Conservation (phyloP, 2,329 filamentous ascomycete genomes). For the Lojkania enalia region DNA sequence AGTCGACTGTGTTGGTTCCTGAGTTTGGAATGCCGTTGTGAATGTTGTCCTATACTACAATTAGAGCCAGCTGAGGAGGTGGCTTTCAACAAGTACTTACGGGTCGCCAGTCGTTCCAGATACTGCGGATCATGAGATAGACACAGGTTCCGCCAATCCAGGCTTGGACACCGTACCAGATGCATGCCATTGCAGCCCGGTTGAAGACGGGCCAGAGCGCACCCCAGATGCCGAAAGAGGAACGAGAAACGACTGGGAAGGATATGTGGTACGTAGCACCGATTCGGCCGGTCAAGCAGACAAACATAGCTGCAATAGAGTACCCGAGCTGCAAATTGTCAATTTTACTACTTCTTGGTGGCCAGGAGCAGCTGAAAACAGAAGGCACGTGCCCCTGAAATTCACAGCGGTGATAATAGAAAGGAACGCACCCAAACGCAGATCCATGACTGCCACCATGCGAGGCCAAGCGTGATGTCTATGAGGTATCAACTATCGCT, state of each 20-base stretch:
- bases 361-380: too few relatives aligned
- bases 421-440: slow-evolving; percentile 83
- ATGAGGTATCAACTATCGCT: too few relatives aligned
- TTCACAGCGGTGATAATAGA: too few relatives aligned
- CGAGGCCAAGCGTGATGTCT: slow-evolving; percentile 76
- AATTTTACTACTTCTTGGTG: too few relatives aligned
- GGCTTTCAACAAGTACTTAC: slow-evolving; percentile 19
- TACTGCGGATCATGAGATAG: slow-evolving; percentile 83
- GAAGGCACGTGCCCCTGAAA: too few relatives aligned
- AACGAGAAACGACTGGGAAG: slow-evolving; percentile 77
- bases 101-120: slow-evolving; percentile 71
- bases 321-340: too few relatives aligned
- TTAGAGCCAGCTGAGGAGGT: slow-evolving; percentile 3
- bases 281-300: slow-evolving; percentile 76
- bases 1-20: slow-evolving; percentile 74
- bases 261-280: slow-evolving; percentile 87
- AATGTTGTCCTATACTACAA: slow-evolving; percentile 54
- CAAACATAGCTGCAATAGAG: too few relatives aligned
- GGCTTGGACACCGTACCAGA: slow-evolving; percentile 84
- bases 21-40: slow-evolving; percentile 70
- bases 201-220: slow-evolving; percentile 88
- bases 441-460: slow-evolving; percentile 82
- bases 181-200: slow-evolving; percentile 81
- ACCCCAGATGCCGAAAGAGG: slow-evolving; percentile 88
- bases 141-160: slow-evolving; percentile 84